phyloP scores from a whole-genome alignment of 768 basidiomycete species.

The Suillus paluster region DNA sequence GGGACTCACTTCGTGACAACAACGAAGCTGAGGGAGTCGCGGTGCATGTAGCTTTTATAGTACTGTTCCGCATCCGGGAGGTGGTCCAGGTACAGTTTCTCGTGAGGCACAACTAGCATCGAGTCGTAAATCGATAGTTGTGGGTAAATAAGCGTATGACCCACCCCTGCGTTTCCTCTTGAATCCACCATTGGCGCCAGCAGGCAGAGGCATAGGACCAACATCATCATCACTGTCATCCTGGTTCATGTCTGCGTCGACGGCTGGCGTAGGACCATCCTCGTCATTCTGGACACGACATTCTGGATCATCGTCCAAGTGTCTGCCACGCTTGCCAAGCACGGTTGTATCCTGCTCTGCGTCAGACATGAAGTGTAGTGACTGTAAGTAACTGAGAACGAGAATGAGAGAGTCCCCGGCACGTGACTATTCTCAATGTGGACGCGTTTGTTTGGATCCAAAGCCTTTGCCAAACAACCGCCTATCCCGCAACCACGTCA shows the following conservation, averaged over 20 bases:
- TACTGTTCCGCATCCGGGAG: slow-evolving; percentile 93
- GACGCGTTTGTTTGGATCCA: slow-evolving; percentile 16
- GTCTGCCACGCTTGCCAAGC: slow-evolving; percentile 67
- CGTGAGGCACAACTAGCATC: slow-evolving; percentile 84
- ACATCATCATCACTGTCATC: slow-evolving; percentile 76
- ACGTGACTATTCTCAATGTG: neutral
- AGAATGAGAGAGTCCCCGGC: neutral
- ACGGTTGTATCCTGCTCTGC: slow-evolving; percentile 54
- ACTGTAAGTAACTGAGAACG: neutral
- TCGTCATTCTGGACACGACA: slow-evolving; percentile 12
- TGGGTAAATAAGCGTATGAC: slow-evolving; percentile 21
- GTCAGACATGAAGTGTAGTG: slow-evolving; percentile 42
- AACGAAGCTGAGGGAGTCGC: slow-evolving; percentile 88
- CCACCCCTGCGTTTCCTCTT: slow-evolving; percentile 89
- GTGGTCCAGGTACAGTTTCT: slow-evolving; percentile 90
- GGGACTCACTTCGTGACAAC: slow-evolving; percentile 80
- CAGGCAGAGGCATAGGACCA: slow-evolving; percentile 84
- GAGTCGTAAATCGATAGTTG: slow-evolving; percentile 17
- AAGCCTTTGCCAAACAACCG: slow-evolving; percentile 29
- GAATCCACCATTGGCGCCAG: slow-evolving; percentile 35
- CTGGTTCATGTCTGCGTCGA: slow-evolving; percentile 27
- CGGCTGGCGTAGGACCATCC: slow-evolving; percentile 27
- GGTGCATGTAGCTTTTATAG: slow-evolving; percentile 98
- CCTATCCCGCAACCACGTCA: neutral
- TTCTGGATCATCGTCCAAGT: slow-evolving; percentile 30